Percentiles rank a stretch among this genome's conserved stretches.
Conservation (phyloP, 192 early-diverging fungal genomes). For the Cetraspora pellucida region DNA sequence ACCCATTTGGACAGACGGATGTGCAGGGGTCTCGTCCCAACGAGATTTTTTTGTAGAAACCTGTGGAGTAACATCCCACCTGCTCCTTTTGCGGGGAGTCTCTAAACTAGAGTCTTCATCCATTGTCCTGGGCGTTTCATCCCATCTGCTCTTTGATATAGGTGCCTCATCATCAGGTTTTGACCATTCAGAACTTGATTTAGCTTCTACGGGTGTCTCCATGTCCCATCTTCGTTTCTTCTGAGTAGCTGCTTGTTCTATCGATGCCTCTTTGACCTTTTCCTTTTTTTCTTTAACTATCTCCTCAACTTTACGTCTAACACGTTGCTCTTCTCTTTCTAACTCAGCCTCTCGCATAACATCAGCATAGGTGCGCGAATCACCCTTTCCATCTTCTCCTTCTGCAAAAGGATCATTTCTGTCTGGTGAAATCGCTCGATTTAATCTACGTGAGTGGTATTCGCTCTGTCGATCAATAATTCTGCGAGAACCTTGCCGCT, state of each 20-base stretch:
- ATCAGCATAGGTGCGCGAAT: conserved; percentile 76
- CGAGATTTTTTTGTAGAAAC: conserved; percentile 75
- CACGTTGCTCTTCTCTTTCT: conserved; percentile 77
- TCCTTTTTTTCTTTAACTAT: conserved; percentile 66
- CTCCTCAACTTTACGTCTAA: conserved; percentile 72
- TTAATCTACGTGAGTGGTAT: conserved; percentile 80
- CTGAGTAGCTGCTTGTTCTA: conserved; percentile 42
- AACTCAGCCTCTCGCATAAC: conserved; percentile 85
- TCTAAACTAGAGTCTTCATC: conserved; percentile 38
- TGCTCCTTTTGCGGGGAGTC: conserved; percentile 61
- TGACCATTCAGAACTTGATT: conserved; percentile 58
- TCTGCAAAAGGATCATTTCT: conserved; percentile 76
- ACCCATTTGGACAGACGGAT: conserved; percentile 56
- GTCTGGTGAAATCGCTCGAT: conserved; percentile 80
- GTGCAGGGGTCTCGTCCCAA: conserved; percentile 96
- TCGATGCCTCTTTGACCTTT: conserved; percentile 46
- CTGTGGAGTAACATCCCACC: conserved; percentile 83
- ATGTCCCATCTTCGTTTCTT: conserved; percentile 86
- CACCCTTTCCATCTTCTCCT: conserved; percentile 41
- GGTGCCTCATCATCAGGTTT: conserved; percentile 54
- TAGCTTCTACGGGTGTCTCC: conserved; percentile 53
- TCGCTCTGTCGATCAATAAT: conserved; percentile 88
- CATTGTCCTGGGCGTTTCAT: conserved; percentile 71
- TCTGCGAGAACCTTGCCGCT: conserved; percentile 53
- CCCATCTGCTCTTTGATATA: conserved; percentile 64